Evolutionary conservation across 2,329 filamentous ascomycete genomes (phyloP), one percentile per base, ranked within the genome.

Genomic region (Botryosphaeria dothidea): DNA sequence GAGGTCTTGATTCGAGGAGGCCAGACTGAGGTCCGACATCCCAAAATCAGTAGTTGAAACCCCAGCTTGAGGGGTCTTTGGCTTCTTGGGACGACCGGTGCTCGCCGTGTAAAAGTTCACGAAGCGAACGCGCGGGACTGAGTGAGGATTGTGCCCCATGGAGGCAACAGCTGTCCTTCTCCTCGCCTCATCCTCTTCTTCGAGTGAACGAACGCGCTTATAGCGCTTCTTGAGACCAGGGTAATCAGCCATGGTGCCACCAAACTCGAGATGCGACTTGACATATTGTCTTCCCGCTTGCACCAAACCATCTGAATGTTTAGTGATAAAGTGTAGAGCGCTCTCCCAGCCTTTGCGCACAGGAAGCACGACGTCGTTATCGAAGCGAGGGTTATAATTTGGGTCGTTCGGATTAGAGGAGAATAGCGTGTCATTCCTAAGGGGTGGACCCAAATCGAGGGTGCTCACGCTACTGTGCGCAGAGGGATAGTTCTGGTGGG

Each of bases 91-190:
- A 66, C 87, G 83, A 3, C 93, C 93, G 9, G 90, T 90, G 69
- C 91, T 93, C n/a, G 91, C 85, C 1, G 93, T 96, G 74, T 94
- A 97, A 75, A 96, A 97, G 73, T 97, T 97, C 65, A 92, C 83
- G 71, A 97, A 97, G 17, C 92, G 85, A 11, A 95, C 86, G 61
- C 89, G 82, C 2, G 81, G 79, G 1, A 80, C 79, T 68, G 67
- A 72, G 2, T 29, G 29, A 21, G 52, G 25, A 17, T 46, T 36
- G 52, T 60, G 70, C 58, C 69, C 68, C 23, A 29, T 23, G 23
- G 66, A 71, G n/a, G 68, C 74, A 69, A 72, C 72, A 41, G 66
- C 73, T 36, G 69, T 72, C 68, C 64, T 73, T 66, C 72, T 69
- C 64, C 61, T 76, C 48, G 69, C 73, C 46, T 82, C 79, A 15